Evolutionary conservation across 129 eudicot species (phyloP).

Genomic region (Pulicaria dysenterica): DNA sequence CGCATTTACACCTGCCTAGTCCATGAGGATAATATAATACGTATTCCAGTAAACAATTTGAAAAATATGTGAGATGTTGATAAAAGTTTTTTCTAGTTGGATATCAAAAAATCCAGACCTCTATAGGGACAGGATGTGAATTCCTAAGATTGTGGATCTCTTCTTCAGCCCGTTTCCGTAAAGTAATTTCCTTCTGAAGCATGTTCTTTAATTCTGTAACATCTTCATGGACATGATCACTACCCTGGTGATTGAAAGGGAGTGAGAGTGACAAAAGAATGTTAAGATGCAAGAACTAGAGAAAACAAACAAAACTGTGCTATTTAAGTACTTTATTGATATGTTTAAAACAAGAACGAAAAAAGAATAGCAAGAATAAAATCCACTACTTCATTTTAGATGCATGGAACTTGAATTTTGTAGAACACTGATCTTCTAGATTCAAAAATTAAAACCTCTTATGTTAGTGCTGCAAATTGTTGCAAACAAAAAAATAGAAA

Average conservation of each 20-base stretch:
- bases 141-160: constrained; percentile 62
- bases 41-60: constrained; percentile 9
- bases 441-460: not conserved
- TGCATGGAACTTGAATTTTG: not conserved
- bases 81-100: constrained; percentile 5
- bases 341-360: too few relatives aligned
- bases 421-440: constrained; percentile 10
- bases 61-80: constrained; percentile 14
- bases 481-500: not conserved
- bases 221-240: constrained; percentile 47
- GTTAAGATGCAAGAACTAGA: not conserved
- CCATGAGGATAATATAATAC: constrained; percentile 35
- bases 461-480: not conserved
- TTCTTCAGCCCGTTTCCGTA: constrained; percentile 83
- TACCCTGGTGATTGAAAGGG: constrained; percentile 42
- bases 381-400: too few relatives aligned
- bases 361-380: too few relatives aligned
- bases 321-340: too few relatives aligned
- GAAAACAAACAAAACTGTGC: not conserved
- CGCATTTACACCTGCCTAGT: constrained; percentile 76
- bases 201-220: constrained; percentile 53
- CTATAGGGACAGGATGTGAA: constrained; percentile 55
- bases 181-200: constrained; percentile 75
- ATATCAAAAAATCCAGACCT: constrained; percentile 45
- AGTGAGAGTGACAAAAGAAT: constrained; percentile 17